Evolutionary conservation across 345 rosid species (phyloP).

Genomic region (Camelina laxa): DNA sequence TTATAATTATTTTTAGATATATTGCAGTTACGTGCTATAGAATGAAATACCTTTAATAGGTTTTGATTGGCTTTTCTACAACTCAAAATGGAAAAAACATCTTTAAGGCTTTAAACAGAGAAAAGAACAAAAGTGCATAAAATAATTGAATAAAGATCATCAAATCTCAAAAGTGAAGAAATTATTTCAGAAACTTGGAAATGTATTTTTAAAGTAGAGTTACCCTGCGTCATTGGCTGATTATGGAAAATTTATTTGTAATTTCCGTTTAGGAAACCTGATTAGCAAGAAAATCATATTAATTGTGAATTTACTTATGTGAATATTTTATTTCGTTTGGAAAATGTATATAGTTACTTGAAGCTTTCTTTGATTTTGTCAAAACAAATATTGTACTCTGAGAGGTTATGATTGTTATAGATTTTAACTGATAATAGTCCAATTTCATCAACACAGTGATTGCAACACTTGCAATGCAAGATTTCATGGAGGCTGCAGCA

Average conservation of each 20-base stretch:
- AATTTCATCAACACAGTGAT: conserved; percentile 53
- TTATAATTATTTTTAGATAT: background rate
- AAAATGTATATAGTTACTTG: background rate
- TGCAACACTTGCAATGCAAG: conserved; percentile 80
- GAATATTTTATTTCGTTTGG: background rate
- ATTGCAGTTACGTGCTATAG: conserved; percentile 15
- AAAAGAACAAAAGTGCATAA: conserved; percentile 6
- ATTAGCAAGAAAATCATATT: background rate
- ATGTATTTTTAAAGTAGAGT: background rate
- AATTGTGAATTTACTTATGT: background rate
- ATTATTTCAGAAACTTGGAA: conserved; percentile 3
- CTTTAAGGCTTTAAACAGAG: conserved; percentile 11
- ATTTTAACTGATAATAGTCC: background rate
- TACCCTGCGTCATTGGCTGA: background rate
- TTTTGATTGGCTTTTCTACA: conserved; percentile 30
- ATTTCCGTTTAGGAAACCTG: conserved; percentile 1
- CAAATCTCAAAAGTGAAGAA: background rate
- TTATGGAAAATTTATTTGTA: background rate
- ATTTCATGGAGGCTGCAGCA: conserved; percentile 79
- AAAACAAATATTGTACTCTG: background rate
- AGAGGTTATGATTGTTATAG: background rate
- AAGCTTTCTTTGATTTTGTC: background rate
- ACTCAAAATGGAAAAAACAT: conserved; percentile 3
- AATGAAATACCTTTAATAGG: background rate
- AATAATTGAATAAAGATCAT: conserved; percentile 16